Evolutionary conservation across 1,139 yeast genomes (phyloP).

Genomic region (Hansenula lynferdii): DNA sequence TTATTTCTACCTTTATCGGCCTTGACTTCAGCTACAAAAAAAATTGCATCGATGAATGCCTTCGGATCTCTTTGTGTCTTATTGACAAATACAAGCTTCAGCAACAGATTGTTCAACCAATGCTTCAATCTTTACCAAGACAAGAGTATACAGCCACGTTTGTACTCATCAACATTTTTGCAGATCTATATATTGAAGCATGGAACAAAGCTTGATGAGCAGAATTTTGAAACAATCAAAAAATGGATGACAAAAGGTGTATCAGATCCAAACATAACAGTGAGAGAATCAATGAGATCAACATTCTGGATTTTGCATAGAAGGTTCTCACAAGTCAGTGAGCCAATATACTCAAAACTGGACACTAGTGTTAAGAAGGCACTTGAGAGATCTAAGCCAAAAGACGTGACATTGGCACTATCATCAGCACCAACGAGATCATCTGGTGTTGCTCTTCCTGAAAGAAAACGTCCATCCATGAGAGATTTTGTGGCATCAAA

Average conservation of each 20-base stretch:
- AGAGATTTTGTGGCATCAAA: constrained; percentile 20
- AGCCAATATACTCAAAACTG: constrained; percentile 31
- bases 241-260: constrained; percentile 57
- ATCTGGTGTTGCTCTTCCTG: neutral
- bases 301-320: constrained; percentile 69
- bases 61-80: constrained; percentile 62
- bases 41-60: constrained; percentile 74
- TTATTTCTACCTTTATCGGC: constrained; percentile 55
- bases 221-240: constrained; percentile 41
- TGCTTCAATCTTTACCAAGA: constrained; percentile 56
- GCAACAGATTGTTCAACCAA: constrained; percentile 46
- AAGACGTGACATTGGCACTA: constrained; percentile 16
- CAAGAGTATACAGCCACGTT: constrained; percentile 51
- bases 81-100: constrained; percentile 50
- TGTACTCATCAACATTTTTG: constrained; percentile 67
- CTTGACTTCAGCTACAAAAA: constrained; percentile 71
- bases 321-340: constrained; percentile 40
- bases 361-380: constrained; percentile 49
- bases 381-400: constrained; percentile 51
- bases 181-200: constrained; percentile 54
- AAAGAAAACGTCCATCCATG: constrained; percentile 17
- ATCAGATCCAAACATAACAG: constrained; percentile 76
- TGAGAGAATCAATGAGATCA: constrained; percentile 68
- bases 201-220: constrained; percentile 32
- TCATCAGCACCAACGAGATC: neutral